Evolutionary conservation across 345 rosid species (phyloP).

Genomic region (Brassica nigra): DNA sequence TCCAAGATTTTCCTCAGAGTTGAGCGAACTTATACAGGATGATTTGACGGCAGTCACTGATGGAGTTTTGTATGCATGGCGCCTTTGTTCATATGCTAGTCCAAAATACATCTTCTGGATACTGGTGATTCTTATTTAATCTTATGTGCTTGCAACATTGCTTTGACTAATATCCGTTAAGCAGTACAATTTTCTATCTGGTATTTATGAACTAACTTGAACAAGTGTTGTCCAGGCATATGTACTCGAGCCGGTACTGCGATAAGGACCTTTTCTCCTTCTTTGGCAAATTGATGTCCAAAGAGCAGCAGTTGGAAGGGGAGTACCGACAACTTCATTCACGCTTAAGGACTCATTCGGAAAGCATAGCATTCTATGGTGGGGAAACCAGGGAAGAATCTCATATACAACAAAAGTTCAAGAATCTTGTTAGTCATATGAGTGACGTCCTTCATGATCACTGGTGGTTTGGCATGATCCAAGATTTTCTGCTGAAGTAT

Average conservation of each 20-base stretch:
- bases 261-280: slow-evolving; percentile 90
- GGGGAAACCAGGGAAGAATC: slow-evolving; percentile 91
- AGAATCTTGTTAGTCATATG: slow-evolving; percentile 71
- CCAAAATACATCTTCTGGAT: slow-evolving; percentile 96
- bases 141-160: slow-evolving; percentile 7
- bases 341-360: slow-evolving; percentile 95
- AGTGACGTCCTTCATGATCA: slow-evolving; percentile 81
- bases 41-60: slow-evolving; percentile 90
- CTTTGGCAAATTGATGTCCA: slow-evolving; percentile 90
- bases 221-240: slow-evolving; percentile 62
- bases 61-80: slow-evolving; percentile 89
- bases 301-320: slow-evolving; percentile 97
- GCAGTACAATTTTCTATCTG: neutral
- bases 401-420: slow-evolving; percentile 87
- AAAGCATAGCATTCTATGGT: slow-evolving; percentile 97
- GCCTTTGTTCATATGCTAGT: slow-evolving; percentile 93
- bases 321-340: slow-evolving; percentile 97
- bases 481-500: slow-evolving; percentile 92
- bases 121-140: slow-evolving; percentile 56
- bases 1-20: slow-evolving; percentile 91
- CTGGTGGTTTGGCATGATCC: slow-evolving; percentile 99
- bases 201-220: slow-evolving; percentile 23
- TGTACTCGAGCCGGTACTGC: slow-evolving; percentile 82
- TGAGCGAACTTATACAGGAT: slow-evolving; percentile 90
- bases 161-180: neutral